Base-by-base conservation (phyloP, 495 filamentous ascomycete genomes). In the Tuber magnatum region DNA sequence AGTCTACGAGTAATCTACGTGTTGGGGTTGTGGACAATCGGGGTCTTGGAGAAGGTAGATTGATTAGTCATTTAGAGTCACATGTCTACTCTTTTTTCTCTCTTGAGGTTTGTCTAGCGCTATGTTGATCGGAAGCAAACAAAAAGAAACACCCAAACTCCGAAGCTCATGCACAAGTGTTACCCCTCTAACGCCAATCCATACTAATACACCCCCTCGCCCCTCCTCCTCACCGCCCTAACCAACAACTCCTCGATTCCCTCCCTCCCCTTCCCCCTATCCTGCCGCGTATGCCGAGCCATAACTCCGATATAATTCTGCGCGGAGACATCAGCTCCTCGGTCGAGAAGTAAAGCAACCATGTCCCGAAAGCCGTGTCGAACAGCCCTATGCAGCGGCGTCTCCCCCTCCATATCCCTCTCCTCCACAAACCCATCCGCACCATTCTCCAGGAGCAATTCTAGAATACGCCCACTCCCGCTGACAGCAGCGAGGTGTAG, bases 301-400 rank as follows among this genome's bases (percentile, higher is more conserved):
- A 73, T 77, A n/a, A 61, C 35, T 8, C 72, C 78, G 24, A 79
- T 69, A 46, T 76, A 39, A 74, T 74, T 70, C 18, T 42, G 32
- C 10, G 68, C 44, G 18, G 42, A 20, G 16, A 75, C 38, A 32
- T 72, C 44, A 6, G 51, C 69, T 2, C 74, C 70, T 6, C 18
- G 39, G 44, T 28, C 16, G 38, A 75, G 68, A 41, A 75, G 32
- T 16, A 71, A 6, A 35, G 6, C 24, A 0, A 61, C 39, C 24
- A 42, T 65, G 3, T 35, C 46, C 8, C 51, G 40, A 18, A 35
- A 41, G 24, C 44, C 48, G 2, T 43, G 38, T 8, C 68, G 32
- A 18, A 61, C 16, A 16, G 74, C 74, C 16, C 56, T 28, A 22
- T 75, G 74, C 3, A 75, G 39, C 18, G 74, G 51, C 7, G 70